Base-by-base conservation (phyloP, 1,284 basidiomycete species). In the Meripilus lineatus region DNA sequence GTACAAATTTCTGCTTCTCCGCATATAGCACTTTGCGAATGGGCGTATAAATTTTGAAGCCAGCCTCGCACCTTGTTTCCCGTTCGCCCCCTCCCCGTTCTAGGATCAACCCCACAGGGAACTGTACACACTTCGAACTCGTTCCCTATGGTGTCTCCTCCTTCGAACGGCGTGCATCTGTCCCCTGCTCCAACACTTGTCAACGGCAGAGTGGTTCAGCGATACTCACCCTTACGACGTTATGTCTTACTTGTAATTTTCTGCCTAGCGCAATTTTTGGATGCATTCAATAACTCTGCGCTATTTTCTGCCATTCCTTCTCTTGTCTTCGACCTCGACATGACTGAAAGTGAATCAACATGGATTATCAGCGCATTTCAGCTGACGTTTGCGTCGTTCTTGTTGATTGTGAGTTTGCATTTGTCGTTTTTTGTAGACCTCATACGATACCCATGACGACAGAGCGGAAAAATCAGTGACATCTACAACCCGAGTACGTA, bases 241-340 rank as follows among this genome's bases (percentile, higher is more conserved):
- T 63, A 63, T 33, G 35, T 64, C 14, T 49, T 74, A 5, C 58
- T 75, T n/a, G 40, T 60, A n/a, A 53, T 70, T 32, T 71, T 72
- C 50, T 73, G 72, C 43, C 58, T 67, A 15, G 68, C 71, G 3
- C 68, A 73, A 47, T 74, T 70, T 54, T 56, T 77, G 49, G 71
- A 70, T 28, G 55, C 72, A 11, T 69, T 75, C 65, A 72, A 70
- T 58, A 76, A 70, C 52, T 68, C 72, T 3, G 65, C 69, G 2
- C 58, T 76, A 39, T 70, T 71, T 50, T 65, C 72, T 2, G 68
- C 69, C 44, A 65, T 74, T 28, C 71, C 71, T 6, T 51, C 53
- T 18, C 56, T 62, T 18, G 54, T 57, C n/a, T 45, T 34, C 18
- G 51, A 51, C 8, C 51, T 64, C 24, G 50, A 54, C 32, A 61